Conservation (phyloP, 169 alveolate species). For the Hammondia hammondi region DNA sequence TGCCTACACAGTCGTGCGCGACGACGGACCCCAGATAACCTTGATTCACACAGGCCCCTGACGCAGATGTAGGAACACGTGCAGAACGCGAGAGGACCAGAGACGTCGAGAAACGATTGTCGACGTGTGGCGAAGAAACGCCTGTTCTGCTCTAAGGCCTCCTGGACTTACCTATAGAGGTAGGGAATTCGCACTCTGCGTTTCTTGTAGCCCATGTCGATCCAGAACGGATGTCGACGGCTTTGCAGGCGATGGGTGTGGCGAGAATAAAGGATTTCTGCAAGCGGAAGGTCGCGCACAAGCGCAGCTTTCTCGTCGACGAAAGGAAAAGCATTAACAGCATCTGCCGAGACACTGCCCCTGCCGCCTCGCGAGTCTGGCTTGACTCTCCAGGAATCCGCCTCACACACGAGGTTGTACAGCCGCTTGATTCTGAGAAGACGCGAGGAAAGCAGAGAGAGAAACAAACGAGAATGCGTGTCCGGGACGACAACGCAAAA, state of each 20-base stretch:
- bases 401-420: background rate
- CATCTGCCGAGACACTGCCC: background rate
- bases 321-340: constrained; percentile 24
- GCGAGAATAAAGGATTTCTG: constrained; percentile 51
- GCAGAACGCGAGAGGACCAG: too few relatives aligned
- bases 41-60: too few relatives aligned
- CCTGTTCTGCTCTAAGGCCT: background rate
- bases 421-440: constrained; percentile 45
- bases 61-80: too few relatives aligned
- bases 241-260: constrained; percentile 43
- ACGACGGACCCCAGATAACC: too few relatives aligned
- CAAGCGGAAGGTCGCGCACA: constrained; percentile 57
- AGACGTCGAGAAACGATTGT: too few relatives aligned
- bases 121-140: too few relatives aligned
- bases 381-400: constrained; percentile 39
- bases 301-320: constrained; percentile 55
- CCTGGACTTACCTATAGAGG: constrained; percentile 32
- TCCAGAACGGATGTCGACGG: constrained; percentile 59
- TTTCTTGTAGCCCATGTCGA: constrained; percentile 29
- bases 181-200: constrained; percentile 26
- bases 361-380: constrained; percentile 10
- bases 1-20: too few relatives aligned
- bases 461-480: background rate
- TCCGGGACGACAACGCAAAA: background rate
- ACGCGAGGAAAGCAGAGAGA: background rate